Conservation (phyloP, 2,329 filamentous ascomycete genomes). For the Lasiodiplodia theobromae region DNA sequence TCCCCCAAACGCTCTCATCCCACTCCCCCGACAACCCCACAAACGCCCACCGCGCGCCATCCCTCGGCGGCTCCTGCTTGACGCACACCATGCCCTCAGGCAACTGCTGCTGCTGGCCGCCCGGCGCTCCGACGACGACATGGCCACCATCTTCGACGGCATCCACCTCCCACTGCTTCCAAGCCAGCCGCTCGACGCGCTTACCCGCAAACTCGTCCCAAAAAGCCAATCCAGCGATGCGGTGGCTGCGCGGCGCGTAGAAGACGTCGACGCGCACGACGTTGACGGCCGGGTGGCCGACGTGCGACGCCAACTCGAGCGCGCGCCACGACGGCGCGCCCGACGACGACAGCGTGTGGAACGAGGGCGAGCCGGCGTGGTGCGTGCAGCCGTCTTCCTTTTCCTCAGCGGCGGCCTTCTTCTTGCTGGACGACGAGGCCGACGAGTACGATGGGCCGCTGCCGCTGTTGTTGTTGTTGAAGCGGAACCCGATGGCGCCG, state of each 20-base stretch:
- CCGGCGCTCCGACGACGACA: not conserved
- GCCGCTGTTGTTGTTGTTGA: not conserved
- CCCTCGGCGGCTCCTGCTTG: slow-evolving; percentile 38
- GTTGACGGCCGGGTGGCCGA: slow-evolving; percentile 31
- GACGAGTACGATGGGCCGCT: not conserved
- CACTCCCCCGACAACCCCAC: slow-evolving; percentile 36
- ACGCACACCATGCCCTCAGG: slow-evolving; percentile 35
- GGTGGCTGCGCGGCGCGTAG: slow-evolving; percentile 37
- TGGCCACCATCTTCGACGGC: slow-evolving; percentile 31
- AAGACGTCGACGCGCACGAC: slow-evolving; percentile 39
- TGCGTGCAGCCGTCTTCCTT: slow-evolving; percentile 36
- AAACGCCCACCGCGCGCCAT: slow-evolving; percentile 40
- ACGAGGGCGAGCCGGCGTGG: slow-evolving; percentile 34
- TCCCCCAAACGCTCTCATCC: slow-evolving; percentile 34
- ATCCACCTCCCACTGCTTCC: slow-evolving; percentile 37
- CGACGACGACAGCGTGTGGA: not conserved
- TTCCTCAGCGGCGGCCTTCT: slow-evolving; percentile 27
- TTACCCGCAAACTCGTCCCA: slow-evolving; percentile 35
- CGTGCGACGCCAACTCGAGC: slow-evolving; percentile 29
- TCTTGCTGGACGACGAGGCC: slow-evolving; percentile 8
- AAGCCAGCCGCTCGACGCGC: slow-evolving; percentile 34
- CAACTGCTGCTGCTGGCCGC: not conserved
- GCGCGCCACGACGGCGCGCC: slow-evolving; percentile 1
- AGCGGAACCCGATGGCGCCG: slow-evolving; percentile 37
- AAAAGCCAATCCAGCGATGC: slow-evolving; percentile 39